A percentile compares a stretch with the other conserved stretches of the same genome.
Conservation (phyloP, 257 asterid species). For the Linderniella brevidens region DNA sequence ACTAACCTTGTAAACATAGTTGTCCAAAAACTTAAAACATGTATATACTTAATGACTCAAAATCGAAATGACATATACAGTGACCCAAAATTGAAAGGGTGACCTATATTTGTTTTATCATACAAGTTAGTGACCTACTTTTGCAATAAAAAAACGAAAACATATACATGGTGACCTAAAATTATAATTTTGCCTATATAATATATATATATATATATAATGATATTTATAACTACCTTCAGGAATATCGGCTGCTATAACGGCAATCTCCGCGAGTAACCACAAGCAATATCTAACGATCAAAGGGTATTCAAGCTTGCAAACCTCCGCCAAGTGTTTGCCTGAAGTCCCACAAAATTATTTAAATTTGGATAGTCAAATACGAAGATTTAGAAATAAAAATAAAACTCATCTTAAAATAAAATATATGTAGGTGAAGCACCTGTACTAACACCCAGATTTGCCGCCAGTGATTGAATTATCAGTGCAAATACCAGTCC, state of each 20-base stretch:
- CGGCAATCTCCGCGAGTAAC: conserved; percentile 81
- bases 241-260: conserved; percentile 91
- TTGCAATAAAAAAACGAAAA: no score
- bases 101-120: no score
- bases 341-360: conserved; percentile 19
- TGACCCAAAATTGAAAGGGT: no score
- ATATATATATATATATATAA: background rate
- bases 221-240: conserved; percentile 34
- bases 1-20: no score
- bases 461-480: conserved; percentile 91
- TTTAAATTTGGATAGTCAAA: background rate
- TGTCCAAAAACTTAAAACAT: no score
- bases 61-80: no score
- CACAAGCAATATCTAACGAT: conserved; percentile 50
- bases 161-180: no score
- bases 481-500: conserved; percentile 74
- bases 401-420: no score
- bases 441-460: conserved; percentile 93
- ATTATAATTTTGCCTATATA: background rate
- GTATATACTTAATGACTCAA: no score
- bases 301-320: conserved; percentile 71
- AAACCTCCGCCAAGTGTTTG: conserved; percentile 59
- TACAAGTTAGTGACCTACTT: no score
- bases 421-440: background rate
- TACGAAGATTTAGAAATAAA: no score